Base-by-base conservation (phyloP, 2,329 filamentous ascomycete species). In the Fusarium chlamydosporum region DNA sequence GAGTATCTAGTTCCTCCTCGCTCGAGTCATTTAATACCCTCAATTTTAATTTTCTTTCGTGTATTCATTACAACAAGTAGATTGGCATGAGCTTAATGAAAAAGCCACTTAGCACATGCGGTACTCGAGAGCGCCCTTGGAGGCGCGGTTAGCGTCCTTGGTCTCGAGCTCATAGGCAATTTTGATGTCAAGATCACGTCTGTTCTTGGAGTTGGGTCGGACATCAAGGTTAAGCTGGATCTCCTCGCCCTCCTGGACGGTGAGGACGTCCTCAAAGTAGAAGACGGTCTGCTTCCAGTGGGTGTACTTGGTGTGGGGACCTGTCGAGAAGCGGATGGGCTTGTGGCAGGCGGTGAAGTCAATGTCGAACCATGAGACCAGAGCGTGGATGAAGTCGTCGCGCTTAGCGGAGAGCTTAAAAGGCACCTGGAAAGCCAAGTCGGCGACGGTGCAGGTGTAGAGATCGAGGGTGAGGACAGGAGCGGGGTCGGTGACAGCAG, bases 241-340 rank as follows among this genome's bases (percentile, higher is more conserved):
- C 75, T 88, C 85, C 84, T 99, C 96, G 59, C 91, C 93, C 76
- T 93, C 87, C 80, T 97, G 91, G 37, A 97, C 94, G 18, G 94
- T 98, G 70, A 99, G 84, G 34, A 97, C 92, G 73, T 99, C 94
- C 76, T 92, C 89, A 68, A 99, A 86, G 83, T 99, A 99, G 84
- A 99, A 98, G 67, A 99, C 96, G 13, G 96, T 99, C 85, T 99
- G 96, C 85, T 99, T 99, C 96, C 96, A 99, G 87, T 99, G 96
- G 18, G 96, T 99, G 84, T 98, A 98, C 84, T 97, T 98, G 75
- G 95, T 96, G 83, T 98, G 96, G 29, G 96, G 96, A 23, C 96
- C 96, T 18, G 96, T 99, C 55, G 93, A 97, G 87, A 99, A 99
- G 77, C 91, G 89, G 78, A 99, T 94, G 33, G 94, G 92, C 88